These are phyloP conservation scores for Gynochthodes officinalis DNA, from an alignment of 257 asterid genomes.

Conservation along the genomic window DNA sequence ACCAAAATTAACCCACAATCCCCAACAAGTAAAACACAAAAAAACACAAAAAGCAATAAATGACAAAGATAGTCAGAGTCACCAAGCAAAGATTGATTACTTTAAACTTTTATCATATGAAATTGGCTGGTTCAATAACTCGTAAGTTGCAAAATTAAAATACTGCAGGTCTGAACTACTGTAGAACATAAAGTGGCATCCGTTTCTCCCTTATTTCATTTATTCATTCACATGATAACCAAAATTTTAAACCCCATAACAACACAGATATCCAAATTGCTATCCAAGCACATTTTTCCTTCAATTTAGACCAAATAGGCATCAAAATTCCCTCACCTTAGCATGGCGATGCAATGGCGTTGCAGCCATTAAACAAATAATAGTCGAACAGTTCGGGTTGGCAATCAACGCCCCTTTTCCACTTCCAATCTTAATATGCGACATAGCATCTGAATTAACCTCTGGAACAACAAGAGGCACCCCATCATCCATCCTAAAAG, in stretches of 20 bases:
- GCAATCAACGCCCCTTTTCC: slow-evolving; percentile 89
- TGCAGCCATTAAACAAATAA: slow-evolving; percentile 91
- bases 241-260: background rate
- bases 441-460: slow-evolving; percentile 93
- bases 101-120: too few species aligned
- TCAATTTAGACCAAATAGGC: slow-evolving; percentile 4
- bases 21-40: background rate
- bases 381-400: slow-evolving; percentile 90
- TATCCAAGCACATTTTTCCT: background rate
- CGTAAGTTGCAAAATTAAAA: background rate
- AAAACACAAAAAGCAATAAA: background rate
- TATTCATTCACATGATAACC: background rate
- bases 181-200: background rate
- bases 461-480: slow-evolving; percentile 89
- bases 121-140: background rate
- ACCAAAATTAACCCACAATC: background rate
- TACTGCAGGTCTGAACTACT: background rate
- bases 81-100: background rate
- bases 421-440: slow-evolving; percentile 53
- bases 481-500: slow-evolving; percentile 88
- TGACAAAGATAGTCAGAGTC: background rate
- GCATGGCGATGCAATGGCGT: slow-evolving; percentile 90
- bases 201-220: background rate
- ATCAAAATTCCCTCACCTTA: slow-evolving; percentile 37
- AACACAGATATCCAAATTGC: background rate